A percentile compares a stretch with the other conserved stretches of the same genome.
Evolutionary conservation across 176 grass and related monocot genomes (phyloP).

Genomic region (Bromus sterilis): DNA sequence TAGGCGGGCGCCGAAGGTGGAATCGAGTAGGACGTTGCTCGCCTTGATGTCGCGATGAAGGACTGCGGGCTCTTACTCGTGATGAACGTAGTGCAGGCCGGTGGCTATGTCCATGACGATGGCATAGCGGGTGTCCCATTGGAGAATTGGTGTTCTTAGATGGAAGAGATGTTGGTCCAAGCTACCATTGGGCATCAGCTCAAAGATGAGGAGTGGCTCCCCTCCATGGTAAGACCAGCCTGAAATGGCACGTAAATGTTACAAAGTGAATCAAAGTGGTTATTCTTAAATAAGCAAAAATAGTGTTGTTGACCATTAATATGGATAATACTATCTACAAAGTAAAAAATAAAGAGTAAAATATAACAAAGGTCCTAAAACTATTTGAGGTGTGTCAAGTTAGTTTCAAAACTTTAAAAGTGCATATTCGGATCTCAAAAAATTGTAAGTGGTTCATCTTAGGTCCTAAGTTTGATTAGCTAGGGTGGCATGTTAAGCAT

Average conservation of each 20-base stretch:
- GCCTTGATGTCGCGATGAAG: not conserved
- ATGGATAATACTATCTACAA: no score
- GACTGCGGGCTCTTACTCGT: not conserved
- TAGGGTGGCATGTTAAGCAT: no score
- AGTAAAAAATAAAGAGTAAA: no score
- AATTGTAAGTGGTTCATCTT: no score
- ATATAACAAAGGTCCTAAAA: no score
- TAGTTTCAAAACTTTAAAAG: no score
- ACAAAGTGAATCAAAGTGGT: not conserved
- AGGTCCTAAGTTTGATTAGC: no score
- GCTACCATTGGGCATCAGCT: not conserved
- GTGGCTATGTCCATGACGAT: not conserved
- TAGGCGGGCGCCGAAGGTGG: not conserved
- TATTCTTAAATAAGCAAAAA: not conserved
- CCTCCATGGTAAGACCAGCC: slow-evolving; percentile 3
- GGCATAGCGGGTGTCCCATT: not conserved
- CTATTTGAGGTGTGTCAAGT: no score
- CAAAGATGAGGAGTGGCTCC: not conserved
- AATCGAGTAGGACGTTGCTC: not conserved
- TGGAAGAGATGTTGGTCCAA: not conserved
- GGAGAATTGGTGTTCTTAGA: not conserved
- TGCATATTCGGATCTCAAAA: no score
- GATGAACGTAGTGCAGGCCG: not conserved
- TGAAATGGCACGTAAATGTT: not conserved
- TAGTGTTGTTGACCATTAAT: no score